Conservation (phyloP, 768 basidiomycete species). For the Lactarius sanguifluus region DNA sequence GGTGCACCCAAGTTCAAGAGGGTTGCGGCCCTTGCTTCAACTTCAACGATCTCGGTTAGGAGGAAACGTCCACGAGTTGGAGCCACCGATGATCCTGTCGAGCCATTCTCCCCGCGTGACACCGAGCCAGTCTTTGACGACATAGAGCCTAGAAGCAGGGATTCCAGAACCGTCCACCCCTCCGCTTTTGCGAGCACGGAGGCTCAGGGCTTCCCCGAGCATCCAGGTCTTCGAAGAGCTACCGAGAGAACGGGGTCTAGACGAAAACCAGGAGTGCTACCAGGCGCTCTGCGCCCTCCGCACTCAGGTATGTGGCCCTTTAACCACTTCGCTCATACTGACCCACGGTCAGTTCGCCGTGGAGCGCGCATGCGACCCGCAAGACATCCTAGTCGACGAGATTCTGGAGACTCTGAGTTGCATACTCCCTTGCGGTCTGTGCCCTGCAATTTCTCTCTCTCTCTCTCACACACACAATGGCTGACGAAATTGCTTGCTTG, state of each 20-base stretch:
- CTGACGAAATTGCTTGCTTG: constrained; percentile 7
- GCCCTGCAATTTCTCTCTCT: neutral
- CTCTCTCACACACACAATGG: neutral
- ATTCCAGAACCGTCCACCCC: neutral
- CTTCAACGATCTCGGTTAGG: constrained; percentile 13
- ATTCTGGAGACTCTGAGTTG: constrained; percentile 41
- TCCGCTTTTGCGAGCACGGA: constrained; percentile 10
- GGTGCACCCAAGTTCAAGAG: constrained; percentile 3
- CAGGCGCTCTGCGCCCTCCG: constrained; percentile 23
- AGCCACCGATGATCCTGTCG: constrained; percentile 15
- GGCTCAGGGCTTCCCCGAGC: constrained; percentile 10
- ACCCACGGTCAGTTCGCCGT: constrained; percentile 2
- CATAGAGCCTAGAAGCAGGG: constrained; percentile 15
- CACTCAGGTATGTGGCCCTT: constrained; percentile 20
- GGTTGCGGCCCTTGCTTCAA: neutral
- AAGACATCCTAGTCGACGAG: constrained; percentile 39
- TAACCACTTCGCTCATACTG: neutral
- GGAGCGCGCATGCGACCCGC: constrained; percentile 28
- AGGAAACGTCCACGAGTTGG: constrained; percentile 5
- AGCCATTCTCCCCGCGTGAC: constrained; percentile 9
- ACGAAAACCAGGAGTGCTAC: constrained; percentile 13
- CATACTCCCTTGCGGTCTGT: constrained; percentile 44
- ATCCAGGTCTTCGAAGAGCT: constrained; percentile 12
- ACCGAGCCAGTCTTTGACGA: constrained; percentile 18
- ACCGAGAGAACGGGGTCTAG: neutral